Evolutionary conservation across 495 filamentous ascomycete genomes (phyloP).

Genomic region (Parathielavia appendiculata): DNA sequence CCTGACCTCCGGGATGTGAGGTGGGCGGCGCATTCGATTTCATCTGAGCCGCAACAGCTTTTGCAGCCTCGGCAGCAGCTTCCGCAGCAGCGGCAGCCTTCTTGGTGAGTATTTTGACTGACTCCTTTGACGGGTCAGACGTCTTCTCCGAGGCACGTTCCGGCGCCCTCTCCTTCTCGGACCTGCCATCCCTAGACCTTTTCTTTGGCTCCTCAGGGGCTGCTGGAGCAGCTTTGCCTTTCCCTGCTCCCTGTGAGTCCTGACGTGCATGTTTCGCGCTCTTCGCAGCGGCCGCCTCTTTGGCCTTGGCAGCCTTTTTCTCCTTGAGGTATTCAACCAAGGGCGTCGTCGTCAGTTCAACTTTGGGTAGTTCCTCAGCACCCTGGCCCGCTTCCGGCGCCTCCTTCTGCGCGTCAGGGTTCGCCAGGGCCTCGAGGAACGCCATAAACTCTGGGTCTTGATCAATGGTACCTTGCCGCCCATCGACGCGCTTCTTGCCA

Average conservation of each 20-base stretch:
- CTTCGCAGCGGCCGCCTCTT: slow-evolving; percentile 53
- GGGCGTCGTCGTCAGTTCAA: slow-evolving; percentile 68
- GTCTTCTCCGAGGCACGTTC: slow-evolving; percentile 5
- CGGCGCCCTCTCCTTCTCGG: slow-evolving; percentile 56
- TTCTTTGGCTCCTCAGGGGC: slow-evolving; percentile 52
- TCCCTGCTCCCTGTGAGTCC: slow-evolving; percentile 36
- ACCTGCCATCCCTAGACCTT: slow-evolving; percentile 34
- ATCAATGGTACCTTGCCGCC: slow-evolving; percentile 88
- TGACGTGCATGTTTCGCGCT: slow-evolving; percentile 46
- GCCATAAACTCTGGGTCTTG: slow-evolving; percentile 91
- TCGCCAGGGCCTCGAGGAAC: slow-evolving; percentile 82
- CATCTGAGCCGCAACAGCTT: slow-evolving; percentile 35
- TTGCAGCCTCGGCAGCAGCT: slow-evolving; percentile 46
- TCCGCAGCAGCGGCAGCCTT: slow-evolving; percentile 47
- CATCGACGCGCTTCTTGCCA: slow-evolving; percentile 66
- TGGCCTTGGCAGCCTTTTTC: slow-evolving; percentile 83
- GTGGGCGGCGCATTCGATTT: slow-evolving; percentile 21
- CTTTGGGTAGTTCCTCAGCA: slow-evolving; percentile 48
- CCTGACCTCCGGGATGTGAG: slow-evolving; percentile 20
- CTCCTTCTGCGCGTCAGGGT: slow-evolving; percentile 54
- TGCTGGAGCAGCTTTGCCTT: slow-evolving; percentile 45
- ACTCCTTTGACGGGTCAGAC: slow-evolving; percentile 55
- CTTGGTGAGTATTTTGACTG: slow-evolving; percentile 74
- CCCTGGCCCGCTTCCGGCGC: slow-evolving; percentile 44
- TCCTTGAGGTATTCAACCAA: slow-evolving; percentile 85